Evolutionary conservation across 495 filamentous ascomycete genomes (phyloP).

Genomic region (Pyrenopolyporus hunteri): DNA sequence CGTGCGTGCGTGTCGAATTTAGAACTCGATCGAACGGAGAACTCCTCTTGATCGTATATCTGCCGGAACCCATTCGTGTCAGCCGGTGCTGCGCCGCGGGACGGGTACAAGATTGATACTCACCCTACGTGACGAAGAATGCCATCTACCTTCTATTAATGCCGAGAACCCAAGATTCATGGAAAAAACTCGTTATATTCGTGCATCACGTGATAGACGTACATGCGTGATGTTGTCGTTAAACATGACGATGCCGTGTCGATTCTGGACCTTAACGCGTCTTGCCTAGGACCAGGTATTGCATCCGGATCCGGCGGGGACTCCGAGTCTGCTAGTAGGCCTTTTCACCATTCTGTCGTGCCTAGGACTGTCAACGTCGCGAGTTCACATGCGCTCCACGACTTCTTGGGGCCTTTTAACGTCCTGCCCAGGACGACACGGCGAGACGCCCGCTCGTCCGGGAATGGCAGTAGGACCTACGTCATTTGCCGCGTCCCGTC

Average conservation of each 20-base stretch:
- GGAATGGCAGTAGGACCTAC: background rate
- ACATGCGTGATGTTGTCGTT: conserved; percentile 12
- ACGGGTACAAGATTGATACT: background rate
- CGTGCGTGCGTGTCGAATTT: conserved; percentile 28
- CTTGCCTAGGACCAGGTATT: conserved; percentile 22
- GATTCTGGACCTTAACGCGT: conserved; percentile 14
- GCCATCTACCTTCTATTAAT: conserved; percentile 26
- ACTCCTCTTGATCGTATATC: conserved; percentile 26
- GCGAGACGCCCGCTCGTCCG: background rate
- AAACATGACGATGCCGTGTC: conserved; percentile 2
- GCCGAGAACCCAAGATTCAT: conserved; percentile 20
- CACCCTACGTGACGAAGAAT: conserved; percentile 28
- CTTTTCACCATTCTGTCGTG: conserved; percentile 30
- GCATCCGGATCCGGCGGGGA: conserved; percentile 14
- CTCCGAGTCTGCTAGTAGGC: conserved; percentile 16
- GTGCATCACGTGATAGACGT: conserved; percentile 29
- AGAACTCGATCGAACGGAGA: conserved; percentile 27
- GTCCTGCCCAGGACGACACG: conserved; percentile 36
- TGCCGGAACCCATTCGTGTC: background rate
- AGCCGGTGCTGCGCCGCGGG: background rate
- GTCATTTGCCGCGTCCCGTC: background rate
- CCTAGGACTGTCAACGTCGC: conserved; percentile 25
- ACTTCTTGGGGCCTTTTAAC: conserved; percentile 33
- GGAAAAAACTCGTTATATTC: conserved; percentile 29
- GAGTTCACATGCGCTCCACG: conserved; percentile 11